These are phyloP conservation scores for Hypomontagnella monticulosa DNA, from an alignment of 495 filamentous ascomycete species.

Conservation along the genomic window DNA sequence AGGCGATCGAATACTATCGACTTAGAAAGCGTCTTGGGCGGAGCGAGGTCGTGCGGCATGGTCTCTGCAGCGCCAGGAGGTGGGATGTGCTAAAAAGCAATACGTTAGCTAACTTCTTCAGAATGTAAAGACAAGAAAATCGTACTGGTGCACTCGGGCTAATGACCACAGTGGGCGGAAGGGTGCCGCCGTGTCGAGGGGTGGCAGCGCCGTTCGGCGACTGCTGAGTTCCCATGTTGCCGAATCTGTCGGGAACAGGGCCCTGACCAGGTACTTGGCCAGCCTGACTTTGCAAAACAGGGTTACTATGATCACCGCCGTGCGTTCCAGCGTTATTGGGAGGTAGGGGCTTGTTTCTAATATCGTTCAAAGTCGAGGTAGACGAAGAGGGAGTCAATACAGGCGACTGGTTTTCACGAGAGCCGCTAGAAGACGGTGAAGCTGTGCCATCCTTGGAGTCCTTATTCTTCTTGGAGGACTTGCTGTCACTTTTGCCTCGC, in stretches of 20 bases:
- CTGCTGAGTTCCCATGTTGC: constrained; percentile 50
- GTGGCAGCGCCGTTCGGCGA: constrained; percentile 70
- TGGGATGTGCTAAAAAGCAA: constrained; percentile 77
- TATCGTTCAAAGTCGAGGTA: constrained; percentile 84
- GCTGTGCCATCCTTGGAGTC: constrained; percentile 79
- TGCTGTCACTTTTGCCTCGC: constrained; percentile 89
- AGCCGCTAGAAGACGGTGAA: constrained; percentile 71
- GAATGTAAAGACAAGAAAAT: constrained; percentile 30
- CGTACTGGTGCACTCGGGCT: constrained; percentile 95
- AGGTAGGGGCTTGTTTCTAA: constrained; percentile 81
- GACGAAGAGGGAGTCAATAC: constrained; percentile 81
- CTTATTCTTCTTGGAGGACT: constrained; percentile 95
- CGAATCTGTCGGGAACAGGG: constrained; percentile 57
- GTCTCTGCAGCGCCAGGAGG: constrained; percentile 95
- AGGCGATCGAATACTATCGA: constrained; percentile 90
- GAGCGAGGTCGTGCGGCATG: constrained; percentile 97
- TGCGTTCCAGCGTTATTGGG: constrained; percentile 70
- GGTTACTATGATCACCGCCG: constrained; percentile 54
- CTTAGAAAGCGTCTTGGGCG: constrained; percentile 87
- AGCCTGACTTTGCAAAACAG: constrained; percentile 55
- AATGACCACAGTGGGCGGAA: constrained; percentile 92
- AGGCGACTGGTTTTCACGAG: constrained; percentile 66
- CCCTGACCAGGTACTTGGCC: constrained; percentile 38
- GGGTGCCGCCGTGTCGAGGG: constrained; percentile 70
- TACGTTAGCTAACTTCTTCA: constrained; percentile 13